Conservation (phyloP, 2,329 filamentous ascomycete genomes). For the Madurella mycetomatis region DNA sequence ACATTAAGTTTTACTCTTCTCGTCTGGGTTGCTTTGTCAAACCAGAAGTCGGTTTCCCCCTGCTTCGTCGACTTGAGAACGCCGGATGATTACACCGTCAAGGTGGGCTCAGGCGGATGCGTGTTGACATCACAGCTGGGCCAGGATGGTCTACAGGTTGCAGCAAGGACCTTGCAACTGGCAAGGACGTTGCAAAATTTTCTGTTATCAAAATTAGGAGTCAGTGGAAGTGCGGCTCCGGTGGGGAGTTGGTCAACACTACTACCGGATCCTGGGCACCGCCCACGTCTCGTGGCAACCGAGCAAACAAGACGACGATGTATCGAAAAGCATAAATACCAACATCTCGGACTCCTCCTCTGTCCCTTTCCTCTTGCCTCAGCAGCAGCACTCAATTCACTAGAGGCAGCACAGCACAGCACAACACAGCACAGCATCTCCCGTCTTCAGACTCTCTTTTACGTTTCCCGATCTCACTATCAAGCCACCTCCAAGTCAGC, state of each 20-base stretch:
- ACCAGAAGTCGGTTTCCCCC: neutral
- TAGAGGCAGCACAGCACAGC: neutral
- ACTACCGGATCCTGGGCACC: too few relatives aligned
- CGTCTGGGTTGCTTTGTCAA: neutral
- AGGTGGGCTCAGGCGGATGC: neutral
- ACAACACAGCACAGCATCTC: neutral
- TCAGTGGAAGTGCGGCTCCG: too few relatives aligned
- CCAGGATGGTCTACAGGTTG: neutral
- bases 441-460: neutral
- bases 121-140: conserved; percentile 5
- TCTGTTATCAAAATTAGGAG: too few relatives aligned
- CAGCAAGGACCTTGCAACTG: conserved; percentile 10
- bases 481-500: neutral
- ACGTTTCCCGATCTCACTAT: neutral
- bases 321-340: conserved; percentile 4
- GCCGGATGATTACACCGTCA: neutral
- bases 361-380: neutral
- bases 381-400: conserved; percentile 5
- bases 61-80: neutral
- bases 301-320: neutral
- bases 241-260: too few relatives aligned
- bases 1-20: neutral
- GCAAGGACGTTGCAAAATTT: neutral
- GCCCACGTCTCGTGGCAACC: neutral
- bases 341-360: neutral